Evolutionary conservation across 1,284 basidiomycete species (phyloP).

Genomic region (Sphagnurus paluster): DNA sequence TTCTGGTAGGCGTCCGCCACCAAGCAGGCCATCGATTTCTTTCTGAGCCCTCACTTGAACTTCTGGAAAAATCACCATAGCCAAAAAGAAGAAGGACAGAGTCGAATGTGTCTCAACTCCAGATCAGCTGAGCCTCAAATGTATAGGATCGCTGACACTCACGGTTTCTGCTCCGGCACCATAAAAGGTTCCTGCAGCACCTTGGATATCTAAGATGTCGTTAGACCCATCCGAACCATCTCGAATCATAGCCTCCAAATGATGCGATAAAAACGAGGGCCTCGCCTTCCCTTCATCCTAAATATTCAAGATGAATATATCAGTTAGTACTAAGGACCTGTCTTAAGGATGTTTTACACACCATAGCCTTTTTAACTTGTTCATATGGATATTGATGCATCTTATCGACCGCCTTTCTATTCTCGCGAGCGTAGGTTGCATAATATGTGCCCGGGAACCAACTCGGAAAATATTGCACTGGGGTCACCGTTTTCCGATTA

Average conservation of each 20-base stretch:
- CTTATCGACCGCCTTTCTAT: constrained; percentile 5
- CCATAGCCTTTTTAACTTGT: constrained; percentile 14
- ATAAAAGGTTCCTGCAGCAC: constrained; percentile 13
- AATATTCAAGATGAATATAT: no score
- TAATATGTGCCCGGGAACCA: constrained; percentile 28
- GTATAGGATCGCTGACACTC: background rate
- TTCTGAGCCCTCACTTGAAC: constrained; percentile 43
- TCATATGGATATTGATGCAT: constrained; percentile 21
- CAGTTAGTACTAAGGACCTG: no score
- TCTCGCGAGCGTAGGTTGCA: constrained; percentile 12
- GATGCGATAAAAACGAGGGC: constrained; percentile 13
- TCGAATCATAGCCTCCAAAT: constrained; percentile 3
- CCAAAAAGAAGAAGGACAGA: constrained; percentile 31
- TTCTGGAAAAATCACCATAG: constrained; percentile 46
- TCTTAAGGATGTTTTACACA: constrained; percentile 4
- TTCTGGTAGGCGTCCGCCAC: constrained; percentile 38
- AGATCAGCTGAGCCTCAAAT: background rate
- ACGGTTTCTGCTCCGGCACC: constrained; percentile 20
- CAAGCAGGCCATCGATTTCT: constrained; percentile 46
- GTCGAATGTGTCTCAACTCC: constrained; percentile 14
- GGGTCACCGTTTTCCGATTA: no score
- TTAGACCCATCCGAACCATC: constrained; percentile 2
- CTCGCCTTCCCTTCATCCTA: constrained; percentile 17
- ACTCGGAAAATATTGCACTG: constrained; percentile 22
- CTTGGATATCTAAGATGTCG: constrained; percentile 12